Percentiles rank a stretch among this genome's conserved stretches.
Evolutionary conservation across 2,329 filamentous ascomycete genomes (phyloP).

Genomic region (Pestalotiopsis sp.): DNA sequence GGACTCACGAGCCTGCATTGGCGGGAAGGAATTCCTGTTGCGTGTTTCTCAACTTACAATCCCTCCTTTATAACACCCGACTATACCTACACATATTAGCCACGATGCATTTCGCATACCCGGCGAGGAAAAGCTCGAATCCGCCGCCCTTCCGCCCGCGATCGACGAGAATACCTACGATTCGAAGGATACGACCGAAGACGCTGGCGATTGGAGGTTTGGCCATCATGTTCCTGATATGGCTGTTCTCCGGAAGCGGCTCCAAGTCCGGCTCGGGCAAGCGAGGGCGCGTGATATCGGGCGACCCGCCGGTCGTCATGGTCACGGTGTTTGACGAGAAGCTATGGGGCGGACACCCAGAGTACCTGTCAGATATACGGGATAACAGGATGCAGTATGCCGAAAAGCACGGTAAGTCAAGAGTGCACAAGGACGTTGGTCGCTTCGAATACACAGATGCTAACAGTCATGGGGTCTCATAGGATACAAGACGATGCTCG

Average conservation of each 20-base stretch:
- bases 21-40: neutral
- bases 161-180: constrained; percentile 51
- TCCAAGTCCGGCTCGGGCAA: constrained; percentile 22
- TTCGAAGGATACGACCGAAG: constrained; percentile 65
- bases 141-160: constrained; percentile 69
- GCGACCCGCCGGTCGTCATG: constrained; percentile 67
- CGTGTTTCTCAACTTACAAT: neutral
- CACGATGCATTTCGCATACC: constrained; percentile 87
- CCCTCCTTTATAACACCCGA: neutral
- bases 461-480: too few relatives aligned
- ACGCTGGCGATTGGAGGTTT: constrained; percentile 55
- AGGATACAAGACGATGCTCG: constrained; percentile 89
- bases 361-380: constrained; percentile 72
- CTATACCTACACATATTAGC: neutral
- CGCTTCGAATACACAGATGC: too few relatives aligned
- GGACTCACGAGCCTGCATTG: neutral
- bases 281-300: constrained; percentile 41
- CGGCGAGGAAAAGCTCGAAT: constrained; percentile 79
- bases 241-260: constrained; percentile 49
- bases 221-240: constrained; percentile 58
- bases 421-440: neutral
- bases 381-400: constrained; percentile 87
- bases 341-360: constrained; percentile 52
- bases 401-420: constrained; percentile 70
- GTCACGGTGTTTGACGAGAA: constrained; percentile 80